Evolutionary conservation across 805 yeast genomes (phyloP).

Genomic region (Wickerhamiella hasegawae): DNA sequence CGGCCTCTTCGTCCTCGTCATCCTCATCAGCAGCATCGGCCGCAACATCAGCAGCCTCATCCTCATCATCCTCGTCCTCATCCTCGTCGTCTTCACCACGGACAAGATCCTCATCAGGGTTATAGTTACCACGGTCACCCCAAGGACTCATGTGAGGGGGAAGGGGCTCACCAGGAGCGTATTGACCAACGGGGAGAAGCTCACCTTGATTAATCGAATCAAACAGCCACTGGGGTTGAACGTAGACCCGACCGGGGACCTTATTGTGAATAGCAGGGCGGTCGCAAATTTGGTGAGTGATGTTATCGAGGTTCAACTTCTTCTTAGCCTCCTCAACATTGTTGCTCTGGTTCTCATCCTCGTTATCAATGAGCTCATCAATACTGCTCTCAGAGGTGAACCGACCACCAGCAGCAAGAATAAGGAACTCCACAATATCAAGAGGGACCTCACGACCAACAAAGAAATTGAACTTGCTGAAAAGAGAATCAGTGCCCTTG

Average conservation of each 20-base stretch:
- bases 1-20: conserved; percentile 18
- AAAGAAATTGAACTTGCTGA: conserved; percentile 62
- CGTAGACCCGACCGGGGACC: conserved; percentile 80
- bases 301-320: conserved; percentile 40
- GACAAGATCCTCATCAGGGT: conserved; percentile 47
- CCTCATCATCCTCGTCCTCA: conserved; percentile 39
- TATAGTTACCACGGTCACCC: conserved; percentile 89
- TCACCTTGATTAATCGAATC: conserved; percentile 71
- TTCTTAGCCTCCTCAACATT: conserved; percentile 17
- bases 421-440: conserved; percentile 76
- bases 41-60: conserved; percentile 35
- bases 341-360: conserved; percentile 30
- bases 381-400: conserved; percentile 74
- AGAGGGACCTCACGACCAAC: conserved; percentile 93
- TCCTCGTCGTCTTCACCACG: conserved; percentile 31
- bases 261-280: conserved; percentile 67
- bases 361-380: conserved; percentile 46
- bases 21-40: conserved; percentile 20
- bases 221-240: conserved; percentile 97
- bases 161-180: conserved; percentile 85
- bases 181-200: conserved; percentile 59
- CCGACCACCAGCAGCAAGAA: conserved; percentile 74
- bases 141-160: conserved; percentile 98
- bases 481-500: conserved; percentile 25
- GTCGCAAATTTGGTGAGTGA: conserved; percentile 91